phyloP scores from a whole-genome alignment of 169 alveolate genomes.

The Sarcocystis neurona region DNA sequence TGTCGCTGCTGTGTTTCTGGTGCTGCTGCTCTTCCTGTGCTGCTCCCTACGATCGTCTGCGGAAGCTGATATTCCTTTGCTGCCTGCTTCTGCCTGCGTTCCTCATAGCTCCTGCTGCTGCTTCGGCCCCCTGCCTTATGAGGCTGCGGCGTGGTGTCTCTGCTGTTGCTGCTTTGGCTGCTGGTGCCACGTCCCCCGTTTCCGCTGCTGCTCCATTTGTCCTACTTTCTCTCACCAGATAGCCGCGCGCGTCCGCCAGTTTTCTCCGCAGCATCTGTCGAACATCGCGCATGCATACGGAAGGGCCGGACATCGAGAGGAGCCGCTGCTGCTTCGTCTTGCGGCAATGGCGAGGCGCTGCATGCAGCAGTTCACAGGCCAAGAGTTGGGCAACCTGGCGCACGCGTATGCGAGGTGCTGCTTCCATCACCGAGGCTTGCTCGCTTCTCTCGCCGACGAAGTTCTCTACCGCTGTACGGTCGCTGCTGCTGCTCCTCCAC shows the following conservation, averaged over 20 bases:
- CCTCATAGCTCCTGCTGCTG: no score
- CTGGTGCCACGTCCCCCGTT: no score
- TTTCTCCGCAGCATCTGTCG: conserved; percentile 31
- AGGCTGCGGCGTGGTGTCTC: no score
- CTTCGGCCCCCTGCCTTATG: no score
- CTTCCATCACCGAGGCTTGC: conserved; percentile 13
- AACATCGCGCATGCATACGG: conserved; percentile 33
- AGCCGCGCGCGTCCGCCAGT: neutral
- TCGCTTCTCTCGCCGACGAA: conserved; percentile 37
- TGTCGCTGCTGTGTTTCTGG: no score
- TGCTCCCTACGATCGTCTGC: no score
- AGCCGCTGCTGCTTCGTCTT: neutral
- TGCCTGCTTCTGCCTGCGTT: no score
- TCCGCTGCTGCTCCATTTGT: no score
- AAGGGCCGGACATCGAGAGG: neutral
- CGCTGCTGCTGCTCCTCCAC: neutral
- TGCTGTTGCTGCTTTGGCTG: no score
- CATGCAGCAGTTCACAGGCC: neutral
- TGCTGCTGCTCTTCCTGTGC: no score
- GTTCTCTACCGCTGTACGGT: conserved; percentile 36
- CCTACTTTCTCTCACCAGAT: neutral
- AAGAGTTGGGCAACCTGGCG: conserved; percentile 36
- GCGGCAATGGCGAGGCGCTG: conserved; percentile 25
- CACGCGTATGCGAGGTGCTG: conserved; percentile 15
- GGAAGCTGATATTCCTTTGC: no score